Percentiles rank a stretch among this genome's conserved stretches.
These are phyloP conservation scores for Anaeromyces robustus DNA, from an alignment of 192 early-diverging fungal species.

Conservation along the genomic window DNA sequence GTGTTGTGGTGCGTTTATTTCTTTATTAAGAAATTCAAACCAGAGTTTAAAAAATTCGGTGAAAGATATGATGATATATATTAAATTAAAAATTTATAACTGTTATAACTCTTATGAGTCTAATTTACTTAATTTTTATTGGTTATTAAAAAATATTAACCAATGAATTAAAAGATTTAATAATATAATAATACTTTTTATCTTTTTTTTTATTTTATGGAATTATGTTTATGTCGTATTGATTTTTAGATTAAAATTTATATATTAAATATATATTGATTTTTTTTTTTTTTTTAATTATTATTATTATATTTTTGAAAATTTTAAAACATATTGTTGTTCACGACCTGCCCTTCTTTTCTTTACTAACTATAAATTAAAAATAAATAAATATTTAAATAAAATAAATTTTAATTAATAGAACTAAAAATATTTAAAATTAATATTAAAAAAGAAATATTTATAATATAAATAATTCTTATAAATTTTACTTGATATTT, in stretches of 20 bases:
- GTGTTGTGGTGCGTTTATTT: background rate
- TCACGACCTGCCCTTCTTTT: background rate
- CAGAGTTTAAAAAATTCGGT: background rate
- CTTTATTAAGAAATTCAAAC: background rate
- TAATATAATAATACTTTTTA: too few relatives aligned
- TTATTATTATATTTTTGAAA: background rate
- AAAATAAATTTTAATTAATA: too few relatives aligned
- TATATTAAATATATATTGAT: too few relatives aligned
- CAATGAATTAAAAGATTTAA: background rate
- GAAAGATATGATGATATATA: background rate
- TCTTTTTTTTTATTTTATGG: too few relatives aligned
- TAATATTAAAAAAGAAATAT: too few relatives aligned
- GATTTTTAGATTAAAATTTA: too few relatives aligned
- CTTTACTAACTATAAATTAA: background rate
- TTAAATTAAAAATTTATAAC: background rate
- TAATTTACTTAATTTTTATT: background rate
- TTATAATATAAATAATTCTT: too few relatives aligned
- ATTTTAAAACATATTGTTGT: background rate
- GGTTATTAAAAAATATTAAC: background rate
- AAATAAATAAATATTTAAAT: background rate
- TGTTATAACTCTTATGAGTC: background rate
- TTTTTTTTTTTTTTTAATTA: too few relatives aligned
- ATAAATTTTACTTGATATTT: conserved; percentile 1
- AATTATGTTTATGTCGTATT: too few relatives aligned
- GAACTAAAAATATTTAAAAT: too few relatives aligned